Evolutionary conservation across 805 yeast genomes (phyloP), one percentile per base, ranked within the genome.

Genomic region (Maudiozyma saulgeensis): DNA sequence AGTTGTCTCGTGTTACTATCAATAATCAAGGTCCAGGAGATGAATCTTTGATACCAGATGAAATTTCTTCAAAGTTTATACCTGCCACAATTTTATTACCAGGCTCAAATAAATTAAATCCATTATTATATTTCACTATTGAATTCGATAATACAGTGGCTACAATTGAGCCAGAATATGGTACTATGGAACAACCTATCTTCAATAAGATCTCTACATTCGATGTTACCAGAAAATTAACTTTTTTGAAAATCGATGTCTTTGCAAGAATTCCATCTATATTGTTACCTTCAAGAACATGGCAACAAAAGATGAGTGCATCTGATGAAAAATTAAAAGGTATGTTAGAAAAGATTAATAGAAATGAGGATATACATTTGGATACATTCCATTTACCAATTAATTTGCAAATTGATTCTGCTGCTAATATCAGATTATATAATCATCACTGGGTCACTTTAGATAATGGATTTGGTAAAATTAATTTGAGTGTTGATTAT

Each of bases 131-230:
- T 66, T 77, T 90, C 60, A 88, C 96, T 1, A 75, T 93, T 43
- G 99, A 93, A 68, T 91, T 89, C 63, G 99, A 93, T 68, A 93
- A 93, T 68, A 88, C 91, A 46, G 93, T 90, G 56, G 84, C 93
- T 54, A 77, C 89, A 15, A 81, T 91, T 46, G 95, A 89, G 56
- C 93, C 98, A 2, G 79, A 82, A 28, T 79, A 85, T 47, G 96
- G 96, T 39, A 79, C 95, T 0, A 80, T 88, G 52, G 77, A 78
- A 41, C 72, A 76, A 49, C 91, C 96, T 1, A 78, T 79, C 16
- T 93, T 95, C 80, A 93, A 89, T 66, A 86, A 86, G 57, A 88
- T 88, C 11, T 85, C 95, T 15, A 81, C 90, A 3, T 93, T 93
- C 61, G 99, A 93, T 75, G 95, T 90, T 39, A 78, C 84, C 3